phyloP scores from a whole-genome alignment of 1,284 basidiomycete genomes.

The Trametes hirsuta region DNA sequence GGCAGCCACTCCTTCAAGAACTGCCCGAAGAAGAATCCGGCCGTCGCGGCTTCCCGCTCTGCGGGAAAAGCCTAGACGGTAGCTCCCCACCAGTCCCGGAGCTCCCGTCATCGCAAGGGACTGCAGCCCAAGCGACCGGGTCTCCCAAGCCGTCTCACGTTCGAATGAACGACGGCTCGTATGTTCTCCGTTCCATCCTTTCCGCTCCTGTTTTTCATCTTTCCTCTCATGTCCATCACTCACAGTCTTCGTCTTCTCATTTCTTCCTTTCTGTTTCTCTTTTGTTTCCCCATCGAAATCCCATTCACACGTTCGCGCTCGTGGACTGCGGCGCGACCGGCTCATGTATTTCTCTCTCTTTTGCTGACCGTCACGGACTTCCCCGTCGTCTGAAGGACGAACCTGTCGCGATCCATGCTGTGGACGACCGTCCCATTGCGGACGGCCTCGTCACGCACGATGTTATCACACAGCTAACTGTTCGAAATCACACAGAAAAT shows the following conservation, averaged over 20 bases:
- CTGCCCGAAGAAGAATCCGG: slow-evolving; percentile 28
- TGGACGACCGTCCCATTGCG: slow-evolving; percentile 41
- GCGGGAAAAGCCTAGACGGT: slow-evolving; percentile 39
- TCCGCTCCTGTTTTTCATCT: no score
- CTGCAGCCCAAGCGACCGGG: slow-evolving; percentile 8
- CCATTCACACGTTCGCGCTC: no score
- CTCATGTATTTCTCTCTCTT: slow-evolving; percentile 27
- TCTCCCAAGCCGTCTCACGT: slow-evolving; percentile 18
- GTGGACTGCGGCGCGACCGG: no score
- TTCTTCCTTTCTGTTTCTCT: no score
- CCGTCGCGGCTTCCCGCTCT: slow-evolving; percentile 3
- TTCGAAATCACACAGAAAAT: neutral
- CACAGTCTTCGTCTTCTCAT: no score
- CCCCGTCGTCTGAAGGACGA: slow-evolving; percentile 27
- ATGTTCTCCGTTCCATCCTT: slow-evolving; percentile 21
- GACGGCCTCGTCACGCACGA: slow-evolving; percentile 41
- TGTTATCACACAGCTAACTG: slow-evolving; percentile 24
- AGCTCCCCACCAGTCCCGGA: slow-evolving; percentile 20
- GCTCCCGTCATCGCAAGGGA: slow-evolving; percentile 33
- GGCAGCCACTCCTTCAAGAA: slow-evolving; percentile 28
- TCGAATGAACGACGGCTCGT: slow-evolving; percentile 24
- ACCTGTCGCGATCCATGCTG: slow-evolving; percentile 37
- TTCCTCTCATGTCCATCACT: no score
- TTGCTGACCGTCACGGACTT: slow-evolving; percentile 35
- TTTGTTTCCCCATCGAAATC: no score